Percentiles rank a stretch among this genome's conserved stretches.
These are phyloP conservation scores for Selaginella moellendorffii DNA, from an alignment of 75 land plant genomes.

Conservation along the genomic window DNA sequence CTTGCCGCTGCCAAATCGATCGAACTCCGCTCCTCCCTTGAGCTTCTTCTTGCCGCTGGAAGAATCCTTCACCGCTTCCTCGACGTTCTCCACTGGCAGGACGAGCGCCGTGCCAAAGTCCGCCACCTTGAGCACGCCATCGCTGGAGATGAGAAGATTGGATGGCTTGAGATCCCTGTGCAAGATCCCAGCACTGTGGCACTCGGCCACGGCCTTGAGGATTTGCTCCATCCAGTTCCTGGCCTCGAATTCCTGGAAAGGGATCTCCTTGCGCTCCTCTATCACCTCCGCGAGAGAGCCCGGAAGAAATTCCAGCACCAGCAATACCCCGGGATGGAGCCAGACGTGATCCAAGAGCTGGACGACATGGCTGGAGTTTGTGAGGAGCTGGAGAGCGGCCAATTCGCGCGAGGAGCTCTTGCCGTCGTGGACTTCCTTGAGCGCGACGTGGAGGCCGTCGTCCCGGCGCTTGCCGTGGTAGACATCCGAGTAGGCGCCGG, in stretches of 20 bases:
- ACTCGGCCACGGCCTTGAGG: constrained; percentile 55
- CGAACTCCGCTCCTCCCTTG: not conserved
- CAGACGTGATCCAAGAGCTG: constrained; percentile 48
- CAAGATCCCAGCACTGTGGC: constrained; percentile 43
- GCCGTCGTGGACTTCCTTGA: constrained; percentile 83
- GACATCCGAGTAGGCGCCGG: constrained; percentile 84
- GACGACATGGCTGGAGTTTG: constrained; percentile 42
- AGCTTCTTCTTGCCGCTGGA: too few relatives aligned
- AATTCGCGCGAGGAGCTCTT: constrained; percentile 60
- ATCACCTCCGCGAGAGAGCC: constrained; percentile 49
- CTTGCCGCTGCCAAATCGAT: not conserved
- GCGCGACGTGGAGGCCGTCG: constrained; percentile 57
- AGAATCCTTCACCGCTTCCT: too few relatives aligned
- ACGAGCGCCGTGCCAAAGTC: constrained; percentile 84
- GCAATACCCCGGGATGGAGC: constrained; percentile 39
- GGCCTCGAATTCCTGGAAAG: constrained; percentile 28
- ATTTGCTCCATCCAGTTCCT: constrained; percentile 87
- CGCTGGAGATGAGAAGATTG: constrained; percentile 55
- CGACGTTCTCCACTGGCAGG: not conserved
- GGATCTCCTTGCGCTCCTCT: constrained; percentile 21
- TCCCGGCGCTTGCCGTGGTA: constrained; percentile 41
- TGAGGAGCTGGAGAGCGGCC: constrained; percentile 40
- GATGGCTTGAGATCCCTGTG: constrained; percentile 88
- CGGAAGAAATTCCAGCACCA: constrained; percentile 66
- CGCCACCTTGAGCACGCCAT: constrained; percentile 71